Conservation (phyloP, 2,329 filamentous ascomycete species). For the Didymella segeticola region DNA sequence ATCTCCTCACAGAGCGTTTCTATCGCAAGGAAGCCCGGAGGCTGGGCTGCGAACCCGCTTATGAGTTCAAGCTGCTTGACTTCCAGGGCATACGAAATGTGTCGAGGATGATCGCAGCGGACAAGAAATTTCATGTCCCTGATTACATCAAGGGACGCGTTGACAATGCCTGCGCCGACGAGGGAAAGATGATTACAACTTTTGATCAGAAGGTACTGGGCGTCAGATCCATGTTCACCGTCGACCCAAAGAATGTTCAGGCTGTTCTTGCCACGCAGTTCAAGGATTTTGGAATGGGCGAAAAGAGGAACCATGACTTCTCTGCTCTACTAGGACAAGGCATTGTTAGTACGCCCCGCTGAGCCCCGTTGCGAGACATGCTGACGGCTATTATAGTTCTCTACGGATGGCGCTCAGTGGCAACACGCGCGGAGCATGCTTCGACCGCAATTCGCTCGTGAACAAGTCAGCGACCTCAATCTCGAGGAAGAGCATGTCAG, state of each 20-base stretch:
- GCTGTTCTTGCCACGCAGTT: constrained; percentile 53
- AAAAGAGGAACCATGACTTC: constrained; percentile 46
- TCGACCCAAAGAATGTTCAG: constrained; percentile 56
- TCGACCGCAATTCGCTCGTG: constrained; percentile 43
- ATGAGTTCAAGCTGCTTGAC: constrained; percentile 51
- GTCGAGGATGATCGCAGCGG: constrained; percentile 45
- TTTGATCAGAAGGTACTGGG: constrained; percentile 31
- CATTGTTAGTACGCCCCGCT: constrained; percentile 34
- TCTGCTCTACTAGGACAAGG: constrained; percentile 50
- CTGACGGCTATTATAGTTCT: constrained; percentile 30
- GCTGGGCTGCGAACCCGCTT: constrained; percentile 53
- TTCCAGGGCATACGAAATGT: constrained; percentile 61
- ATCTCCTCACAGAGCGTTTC: constrained; percentile 37
- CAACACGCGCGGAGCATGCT: constrained; percentile 42
- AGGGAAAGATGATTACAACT: constrained; percentile 36
- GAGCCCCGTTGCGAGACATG: background rate
- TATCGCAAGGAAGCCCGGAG: constrained; percentile 44
- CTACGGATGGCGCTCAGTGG: constrained; percentile 41
- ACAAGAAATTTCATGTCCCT: constrained; percentile 43
- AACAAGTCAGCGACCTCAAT: constrained; percentile 42
- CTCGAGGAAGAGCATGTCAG: constrained; percentile 40
- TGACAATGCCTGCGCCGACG: constrained; percentile 24
- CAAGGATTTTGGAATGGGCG: constrained; percentile 54
- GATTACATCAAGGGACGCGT: constrained; percentile 36
- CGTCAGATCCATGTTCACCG: constrained; percentile 35